Conservation (phyloP, 495 filamentous ascomycete species). For the Lophiotrema nucula region DNA sequence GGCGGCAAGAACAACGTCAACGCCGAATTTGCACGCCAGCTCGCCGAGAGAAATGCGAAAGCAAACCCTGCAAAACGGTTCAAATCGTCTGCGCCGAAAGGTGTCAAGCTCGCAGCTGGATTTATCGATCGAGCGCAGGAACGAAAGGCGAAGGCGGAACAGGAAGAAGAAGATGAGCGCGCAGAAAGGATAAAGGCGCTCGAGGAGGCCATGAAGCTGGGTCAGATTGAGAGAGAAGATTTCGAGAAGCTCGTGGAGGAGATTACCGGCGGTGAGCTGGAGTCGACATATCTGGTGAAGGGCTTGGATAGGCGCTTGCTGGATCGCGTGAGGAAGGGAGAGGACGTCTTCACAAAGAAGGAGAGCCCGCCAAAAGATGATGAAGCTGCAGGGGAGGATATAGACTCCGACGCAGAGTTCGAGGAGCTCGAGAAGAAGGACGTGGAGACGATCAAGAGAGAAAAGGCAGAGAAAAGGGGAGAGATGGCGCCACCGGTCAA, state of each 20-base stretch:
- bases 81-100: constrained; percentile 78
- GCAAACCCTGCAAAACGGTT: constrained; percentile 62
- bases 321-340: constrained; percentile 59
- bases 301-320: constrained; percentile 84
- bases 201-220: constrained; percentile 77
- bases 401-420: constrained; percentile 66
- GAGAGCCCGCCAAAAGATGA: constrained; percentile 1
- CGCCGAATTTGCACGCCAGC: constrained; percentile 78
- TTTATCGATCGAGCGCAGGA: constrained; percentile 80
- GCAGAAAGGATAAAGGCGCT: constrained; percentile 68
- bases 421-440: constrained; percentile 69
- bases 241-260: constrained; percentile 71
- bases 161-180: constrained; percentile 53
- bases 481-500: constrained; percentile 63
- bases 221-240: constrained; percentile 71
- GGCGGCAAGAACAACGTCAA: constrained; percentile 45
- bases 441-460: constrained; percentile 54
- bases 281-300: constrained; percentile 82
- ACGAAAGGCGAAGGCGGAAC: constrained; percentile 44
- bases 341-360: constrained; percentile 41
- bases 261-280: constrained; percentile 78
- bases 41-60: constrained; percentile 70
- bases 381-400: constrained; percentile 2
- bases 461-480: constrained; percentile 71
- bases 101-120: constrained; percentile 71